A percentile compares a stretch with the other conserved stretches of the same genome.
Evolutionary conservation across 345 rosid species (phyloP).

Genomic region (Salix caprea): DNA sequence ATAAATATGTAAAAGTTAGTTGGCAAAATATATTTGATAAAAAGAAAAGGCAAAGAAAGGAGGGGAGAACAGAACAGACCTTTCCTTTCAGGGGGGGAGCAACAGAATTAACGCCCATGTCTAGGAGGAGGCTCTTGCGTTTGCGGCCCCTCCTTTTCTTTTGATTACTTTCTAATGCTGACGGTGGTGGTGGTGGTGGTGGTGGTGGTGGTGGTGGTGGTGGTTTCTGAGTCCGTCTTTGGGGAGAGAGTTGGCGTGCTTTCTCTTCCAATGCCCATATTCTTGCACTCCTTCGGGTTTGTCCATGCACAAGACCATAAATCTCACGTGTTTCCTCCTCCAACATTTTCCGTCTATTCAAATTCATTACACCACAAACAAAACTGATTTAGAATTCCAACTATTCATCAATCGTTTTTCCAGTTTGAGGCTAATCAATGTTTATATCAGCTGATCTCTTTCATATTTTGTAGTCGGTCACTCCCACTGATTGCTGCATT

Average conservation of each 20-base stretch:
- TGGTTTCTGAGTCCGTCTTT: neutral
- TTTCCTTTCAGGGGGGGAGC: neutral
- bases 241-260: neutral
- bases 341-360: neutral
- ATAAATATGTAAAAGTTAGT: no score
- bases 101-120: conserved; percentile 1
- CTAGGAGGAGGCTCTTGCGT: conserved; percentile 13
- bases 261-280: conserved; percentile 15
- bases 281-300: conserved; percentile 12
- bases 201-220: neutral
- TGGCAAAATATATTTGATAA: neutral
- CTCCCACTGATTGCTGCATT: no score
- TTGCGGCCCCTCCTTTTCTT: conserved; percentile 6
- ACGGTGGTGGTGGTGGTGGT: neutral
- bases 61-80: neutral
- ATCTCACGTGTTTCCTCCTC: neutral
- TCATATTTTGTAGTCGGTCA: no score
- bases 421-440: no score
- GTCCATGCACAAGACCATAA: neutral
- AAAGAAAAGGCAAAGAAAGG: neutral
- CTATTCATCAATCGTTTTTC: no score
- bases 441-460: no score
- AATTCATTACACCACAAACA: no score
- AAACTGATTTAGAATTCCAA: no score
- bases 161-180: neutral